phyloP scores from a whole-genome alignment of 306 rosid species.

The Trifolium fragiferum region DNA sequence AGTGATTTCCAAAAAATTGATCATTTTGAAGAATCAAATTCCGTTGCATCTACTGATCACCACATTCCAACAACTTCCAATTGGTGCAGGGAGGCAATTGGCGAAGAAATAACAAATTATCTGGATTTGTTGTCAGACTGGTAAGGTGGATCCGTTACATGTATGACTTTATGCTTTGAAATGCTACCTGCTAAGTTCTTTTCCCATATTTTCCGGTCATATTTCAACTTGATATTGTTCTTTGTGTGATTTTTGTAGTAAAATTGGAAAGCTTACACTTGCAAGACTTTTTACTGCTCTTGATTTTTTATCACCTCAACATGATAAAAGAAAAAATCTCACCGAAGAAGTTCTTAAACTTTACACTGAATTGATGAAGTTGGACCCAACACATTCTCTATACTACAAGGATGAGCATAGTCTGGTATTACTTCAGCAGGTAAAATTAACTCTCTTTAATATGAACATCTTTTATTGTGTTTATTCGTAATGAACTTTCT shows the following conservation, averaged over 20 bases:
- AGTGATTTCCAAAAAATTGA: constrained; percentile 50
- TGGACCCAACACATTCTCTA: constrained; percentile 65
- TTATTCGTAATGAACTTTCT: constrained; percentile 16
- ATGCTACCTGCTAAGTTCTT: constrained; percentile 18
- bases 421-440: constrained; percentile 37
- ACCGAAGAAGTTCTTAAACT: constrained; percentile 72
- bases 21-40: constrained; percentile 52
- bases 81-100: constrained; percentile 68
- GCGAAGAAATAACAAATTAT: constrained; percentile 65
- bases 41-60: constrained; percentile 43
- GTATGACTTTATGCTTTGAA: constrained; percentile 29
- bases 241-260: constrained; percentile 54
- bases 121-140: constrained; percentile 72
- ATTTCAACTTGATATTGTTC: constrained; percentile 20
- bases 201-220: constrained; percentile 26
- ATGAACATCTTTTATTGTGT: constrained; percentile 2
- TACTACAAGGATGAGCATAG: constrained; percentile 66
- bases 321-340: constrained; percentile 49
- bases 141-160: constrained; percentile 49
- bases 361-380: constrained; percentile 64
- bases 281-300: constrained; percentile 86
- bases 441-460: constrained; percentile 35
- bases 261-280: constrained; percentile 88
- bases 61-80: constrained; percentile 48
- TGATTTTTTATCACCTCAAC: constrained; percentile 56